Evolutionary conservation across 2,329 filamentous ascomycete genomes (phyloP).

Genomic region (Talaromyces amestolkiae): DNA sequence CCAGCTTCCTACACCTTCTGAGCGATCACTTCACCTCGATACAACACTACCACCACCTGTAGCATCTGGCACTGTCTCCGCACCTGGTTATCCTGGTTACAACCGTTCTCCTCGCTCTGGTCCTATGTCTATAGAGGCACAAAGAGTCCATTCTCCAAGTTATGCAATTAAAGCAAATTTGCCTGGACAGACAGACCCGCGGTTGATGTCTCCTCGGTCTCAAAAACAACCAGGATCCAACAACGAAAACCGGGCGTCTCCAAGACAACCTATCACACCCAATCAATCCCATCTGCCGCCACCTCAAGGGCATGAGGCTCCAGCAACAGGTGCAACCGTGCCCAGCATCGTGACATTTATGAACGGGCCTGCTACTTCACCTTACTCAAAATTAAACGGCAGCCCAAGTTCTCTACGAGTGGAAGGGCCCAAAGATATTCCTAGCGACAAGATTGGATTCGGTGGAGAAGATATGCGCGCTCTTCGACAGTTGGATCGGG

Average conservation of each 20-base stretch:
- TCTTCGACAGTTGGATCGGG: conserved; percentile 62
- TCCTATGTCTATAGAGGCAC: conserved; percentile 27
- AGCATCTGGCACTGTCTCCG: conserved; percentile 22
- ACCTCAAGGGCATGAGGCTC: conserved; percentile 26
- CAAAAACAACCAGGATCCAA: conserved; percentile 22
- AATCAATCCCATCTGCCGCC: conserved; percentile 23
- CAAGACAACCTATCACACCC: conserved; percentile 26
- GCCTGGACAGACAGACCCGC: conserved; percentile 30
- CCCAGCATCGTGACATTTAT: conserved; percentile 55
- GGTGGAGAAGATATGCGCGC: conserved; percentile 63
- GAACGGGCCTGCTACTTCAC: conserved; percentile 33
- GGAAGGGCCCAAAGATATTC: conserved; percentile 54
- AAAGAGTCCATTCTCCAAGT: conserved; percentile 30
- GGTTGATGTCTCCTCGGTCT: conserved; percentile 36
- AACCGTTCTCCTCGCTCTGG: conserved; percentile 30
- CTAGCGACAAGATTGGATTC: conserved; percentile 56
- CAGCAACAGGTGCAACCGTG: conserved; percentile 43
- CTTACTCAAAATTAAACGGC: conserved; percentile 24
- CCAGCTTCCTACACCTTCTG: conserved; percentile 33
- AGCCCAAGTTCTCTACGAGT: conserved; percentile 17
- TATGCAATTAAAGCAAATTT: conserved; percentile 24
- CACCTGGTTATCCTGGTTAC: conserved; percentile 27
- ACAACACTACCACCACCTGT: conserved; percentile 27
- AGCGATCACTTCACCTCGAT: conserved; percentile 36
- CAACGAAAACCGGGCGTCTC: conserved; percentile 22